A percentile compares a stretch with the other conserved stretches of the same genome.
These are phyloP conservation scores for Diplodia mutila DNA, from an alignment of 2,329 filamentous ascomycete species.

Conservation along the genomic window DNA sequence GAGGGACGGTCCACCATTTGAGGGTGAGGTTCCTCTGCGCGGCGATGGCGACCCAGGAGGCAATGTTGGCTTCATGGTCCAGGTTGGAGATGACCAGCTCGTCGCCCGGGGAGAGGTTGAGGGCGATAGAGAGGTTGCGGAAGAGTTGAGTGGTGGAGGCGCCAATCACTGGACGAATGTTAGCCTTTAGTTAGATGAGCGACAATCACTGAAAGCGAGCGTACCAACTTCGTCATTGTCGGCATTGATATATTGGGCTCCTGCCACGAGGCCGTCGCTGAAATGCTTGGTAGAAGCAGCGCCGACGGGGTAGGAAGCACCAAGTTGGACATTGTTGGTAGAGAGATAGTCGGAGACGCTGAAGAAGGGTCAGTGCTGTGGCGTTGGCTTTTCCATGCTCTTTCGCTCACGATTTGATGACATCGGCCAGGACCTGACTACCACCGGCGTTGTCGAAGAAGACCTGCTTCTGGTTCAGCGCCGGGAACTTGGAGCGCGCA, in stretches of 20 bases:
- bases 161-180: slow-evolving; percentile 60
- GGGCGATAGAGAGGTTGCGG: slow-evolving; percentile 61
- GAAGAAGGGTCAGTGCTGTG: slow-evolving; percentile 19
- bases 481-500: slow-evolving; percentile 68
- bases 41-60: slow-evolving; percentile 73
- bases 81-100: slow-evolving; percentile 72
- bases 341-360: slow-evolving; percentile 69
- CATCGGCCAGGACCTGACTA: slow-evolving; percentile 68
- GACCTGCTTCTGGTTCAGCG: slow-evolving; percentile 67
- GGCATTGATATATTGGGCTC: slow-evolving; percentile 73
- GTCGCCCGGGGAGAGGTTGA: slow-evolving; percentile 50
- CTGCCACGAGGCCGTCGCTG: slow-evolving; percentile 63
- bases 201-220: slow-evolving; percentile 14
- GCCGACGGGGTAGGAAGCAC: slow-evolving; percentile 68
- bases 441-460: slow-evolving; percentile 81
- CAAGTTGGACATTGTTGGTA: slow-evolving; percentile 74
- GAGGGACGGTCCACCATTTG: slow-evolving; percentile 67
- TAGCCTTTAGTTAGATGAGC: slow-evolving; percentile 23
- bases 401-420: slow-evolving; percentile 64
- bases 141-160: slow-evolving; percentile 76
- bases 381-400: background rate
- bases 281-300: slow-evolving; percentile 64
- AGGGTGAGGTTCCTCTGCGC: slow-evolving; percentile 62
- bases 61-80: slow-evolving; percentile 79
- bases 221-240: slow-evolving; percentile 65